Evolutionary conservation across 140 eudicot genomes (phyloP), one percentile per base, ranked within the genome.

Genomic region (Erigeron philadelphicus): DNA sequence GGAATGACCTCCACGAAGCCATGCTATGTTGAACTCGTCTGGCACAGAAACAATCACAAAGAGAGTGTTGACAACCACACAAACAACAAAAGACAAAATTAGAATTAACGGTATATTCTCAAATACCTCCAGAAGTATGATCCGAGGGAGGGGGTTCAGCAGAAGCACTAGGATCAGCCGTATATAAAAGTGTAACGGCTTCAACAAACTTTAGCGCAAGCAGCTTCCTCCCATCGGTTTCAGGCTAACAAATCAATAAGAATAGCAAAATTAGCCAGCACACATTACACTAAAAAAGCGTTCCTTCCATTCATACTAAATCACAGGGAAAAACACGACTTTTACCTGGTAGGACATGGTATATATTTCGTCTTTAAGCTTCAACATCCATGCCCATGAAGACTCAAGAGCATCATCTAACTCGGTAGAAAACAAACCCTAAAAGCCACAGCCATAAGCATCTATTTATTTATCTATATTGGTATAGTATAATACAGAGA

Each of bases 1-100:
- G 11, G 95, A 94, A 81, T 93, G 99, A 45, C 99, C 99, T 71
- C 90, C 90, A 61, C 95, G 97, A 72, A 94, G 87, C 97, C 99
- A 93, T 65, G 99, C 86, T 48, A 93, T 80, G 75, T 87, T 93
- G 75, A 93, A 89, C 53, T 84, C 90, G 56, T 74, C 90, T 66
- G 79, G 46, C 79, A 75, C 49, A 31, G 38, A 31, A 31, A 31
- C 31, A 67, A 63, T 44, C 31, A 76, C 5, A 72, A 61, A 59
- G 40, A 64, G 35, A 18, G 18, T 55, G 58, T 64, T 71, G 19
- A 72, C 25, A 48, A 43, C 46, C 58, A 77, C 59, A 56, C 66
- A 44, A 38, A 21, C 12, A 67, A 10, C 54, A 40, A 6, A 11
- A 8, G 6, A 67, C 35, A 49, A 7, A 68, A 35, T 4, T 13